These are phyloP conservation scores for Cryphonectria radicalis DNA, from an alignment of 2,329 filamentous ascomycete genomes.

Conservation along the genomic window DNA sequence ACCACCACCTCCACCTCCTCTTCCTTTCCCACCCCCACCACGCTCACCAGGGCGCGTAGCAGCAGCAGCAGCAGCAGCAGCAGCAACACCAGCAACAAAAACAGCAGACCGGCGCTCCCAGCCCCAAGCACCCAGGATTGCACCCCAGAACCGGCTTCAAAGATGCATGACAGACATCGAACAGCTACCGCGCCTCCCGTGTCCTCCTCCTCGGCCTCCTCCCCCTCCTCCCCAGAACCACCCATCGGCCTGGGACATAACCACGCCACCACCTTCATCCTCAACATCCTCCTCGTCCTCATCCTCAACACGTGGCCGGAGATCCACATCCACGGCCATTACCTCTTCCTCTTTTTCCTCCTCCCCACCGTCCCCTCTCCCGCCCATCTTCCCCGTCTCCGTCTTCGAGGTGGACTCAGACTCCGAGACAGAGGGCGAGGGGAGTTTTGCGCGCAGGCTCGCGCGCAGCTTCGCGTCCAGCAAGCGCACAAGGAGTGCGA, in stretches of 20 bases:
- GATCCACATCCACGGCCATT: not conserved
- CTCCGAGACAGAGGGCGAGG: constrained; percentile 40
- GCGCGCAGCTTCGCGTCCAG: constrained; percentile 46
- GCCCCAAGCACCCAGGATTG: not conserved
- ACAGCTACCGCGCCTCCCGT: constrained; percentile 40
- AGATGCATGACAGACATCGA: constrained; percentile 14
- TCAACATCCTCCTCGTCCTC: not conserved
- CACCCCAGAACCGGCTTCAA: constrained; percentile 27
- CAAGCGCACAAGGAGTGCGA: constrained; percentile 39
- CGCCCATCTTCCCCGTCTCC: constrained; percentile 39
- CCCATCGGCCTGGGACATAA: not conserved
- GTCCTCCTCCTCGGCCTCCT: not conserved
- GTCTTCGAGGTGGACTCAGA: constrained; percentile 56
- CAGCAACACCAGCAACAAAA: not conserved
- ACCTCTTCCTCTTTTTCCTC: constrained; percentile 14
- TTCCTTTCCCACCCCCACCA: not conserved
- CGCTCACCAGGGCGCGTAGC: not conserved
- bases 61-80: not conserved
- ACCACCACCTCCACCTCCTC: not conserved
- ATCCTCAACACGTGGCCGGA: not conserved
- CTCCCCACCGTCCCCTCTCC: not conserved
- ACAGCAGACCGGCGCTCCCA: constrained; percentile 13
- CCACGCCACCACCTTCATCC: not conserved
- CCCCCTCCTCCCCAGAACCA: not conserved
- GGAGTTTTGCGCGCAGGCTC: constrained; percentile 43